Percentiles rank a stretch among this genome's conserved stretches.
Conservation (phyloP, 2,329 filamentous ascomycete species). For the Penicillium freii region DNA sequence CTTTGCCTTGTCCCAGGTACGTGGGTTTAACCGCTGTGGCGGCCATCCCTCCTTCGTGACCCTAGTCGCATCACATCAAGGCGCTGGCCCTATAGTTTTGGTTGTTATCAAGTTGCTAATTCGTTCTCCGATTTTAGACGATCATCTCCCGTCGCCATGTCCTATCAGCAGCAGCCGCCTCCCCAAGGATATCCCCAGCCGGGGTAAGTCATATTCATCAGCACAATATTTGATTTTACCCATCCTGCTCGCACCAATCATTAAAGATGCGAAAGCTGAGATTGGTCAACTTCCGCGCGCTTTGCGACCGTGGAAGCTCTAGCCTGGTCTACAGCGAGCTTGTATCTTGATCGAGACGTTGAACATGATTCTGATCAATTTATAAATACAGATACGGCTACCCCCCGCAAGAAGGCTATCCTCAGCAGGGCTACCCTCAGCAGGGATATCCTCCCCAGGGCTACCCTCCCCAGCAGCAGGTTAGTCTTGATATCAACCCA, state of each 20-base stretch:
- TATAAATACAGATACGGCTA: slow-evolving; percentile 21
- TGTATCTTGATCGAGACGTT: neutral
- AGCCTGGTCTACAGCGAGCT: neutral
- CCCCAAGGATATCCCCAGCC: slow-evolving; percentile 15
- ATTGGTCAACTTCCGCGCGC: too few species aligned
- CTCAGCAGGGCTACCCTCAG: neutral
- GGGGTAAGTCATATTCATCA: too few species aligned
- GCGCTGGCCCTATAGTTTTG: slow-evolving; percentile 1
- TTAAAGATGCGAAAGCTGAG: too few species aligned
- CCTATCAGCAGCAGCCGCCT: slow-evolving; percentile 47
- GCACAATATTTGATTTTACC: too few species aligned
- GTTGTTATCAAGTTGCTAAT: slow-evolving; percentile 11
- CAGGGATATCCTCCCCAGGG: slow-evolving; percentile 18
- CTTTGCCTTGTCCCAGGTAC: slow-evolving; percentile 2
- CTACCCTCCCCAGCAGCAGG: slow-evolving; percentile 19
- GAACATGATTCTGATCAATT: neutral
- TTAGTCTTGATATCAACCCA: neutral
- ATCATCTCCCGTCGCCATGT: slow-evolving; percentile 32
- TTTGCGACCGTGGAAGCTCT: neutral
- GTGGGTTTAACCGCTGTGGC: slow-evolving; percentile 5
- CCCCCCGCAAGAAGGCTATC: neutral
- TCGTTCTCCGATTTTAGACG: neutral
- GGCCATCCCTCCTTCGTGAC: neutral
- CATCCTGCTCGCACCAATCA: too few species aligned
- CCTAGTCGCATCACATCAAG: neutral